Evolutionary conservation across 305 asterid genomes (phyloP), one percentile per base, ranked within the genome.

Genomic region (Fraxinus paxiana): DNA sequence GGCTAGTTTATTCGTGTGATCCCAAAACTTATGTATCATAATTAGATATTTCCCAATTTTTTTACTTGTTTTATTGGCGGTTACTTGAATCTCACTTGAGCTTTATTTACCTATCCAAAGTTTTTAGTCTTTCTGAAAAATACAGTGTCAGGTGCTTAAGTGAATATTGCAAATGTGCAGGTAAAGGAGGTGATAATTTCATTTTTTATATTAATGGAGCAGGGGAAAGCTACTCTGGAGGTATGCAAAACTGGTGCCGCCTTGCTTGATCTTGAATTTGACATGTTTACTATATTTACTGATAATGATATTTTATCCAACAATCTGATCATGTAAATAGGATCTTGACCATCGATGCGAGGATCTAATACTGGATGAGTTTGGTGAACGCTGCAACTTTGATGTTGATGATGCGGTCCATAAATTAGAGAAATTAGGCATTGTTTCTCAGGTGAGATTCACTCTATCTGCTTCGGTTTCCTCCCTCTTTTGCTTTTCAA

Each of bases 171-270:
- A 61, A 82, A 85, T 88, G 75, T 87, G 90, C 97, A 96, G 99
- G 99, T 96, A 81, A 96, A 96, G 90, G 99, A 96, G 91, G 99
- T 96, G 76, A 94, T 96, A 84, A 90, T 96, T 86, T 90, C 97
- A 61, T 96, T 94, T 86, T 96, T 96, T 86, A 91, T 96, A 87
- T 87, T 96, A 86, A 96, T 96, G 98, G 98, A 94, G 86, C 97
- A 94, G 88, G 99, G 98, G 83, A 94, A 96, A 88, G 94, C 98
- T 48, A 94, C 99, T 82, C 87, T 96, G 81, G 90, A 94, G 98
- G 99, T 96, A 86, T 54, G 77, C 48, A 73, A 30, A 63, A 67
- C 79, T 81, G 35, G 37, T 26, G 24, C 51, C 37, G 77, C 54
- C 43, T 20, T 30, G 54, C 73, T 80, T 70, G 75, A 80, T 82